phyloP scores from a whole-genome alignment of 352 stramenopile species.

The Globisporangium rhizosaccharum region DNA sequence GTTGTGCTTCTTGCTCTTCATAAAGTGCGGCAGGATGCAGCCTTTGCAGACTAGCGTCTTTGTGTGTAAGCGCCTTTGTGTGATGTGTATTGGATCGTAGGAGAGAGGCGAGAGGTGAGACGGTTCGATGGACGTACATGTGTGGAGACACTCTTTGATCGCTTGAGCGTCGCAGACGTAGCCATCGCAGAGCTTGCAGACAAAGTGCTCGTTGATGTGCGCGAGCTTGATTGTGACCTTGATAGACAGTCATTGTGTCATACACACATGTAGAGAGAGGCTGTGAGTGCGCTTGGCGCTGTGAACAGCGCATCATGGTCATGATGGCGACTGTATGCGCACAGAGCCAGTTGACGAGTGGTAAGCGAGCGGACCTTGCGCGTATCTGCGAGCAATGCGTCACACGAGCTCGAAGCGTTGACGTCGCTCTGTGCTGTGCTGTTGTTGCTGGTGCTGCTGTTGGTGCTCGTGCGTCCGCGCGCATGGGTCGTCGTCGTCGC shows the following conservation, averaged over 20 bases:
- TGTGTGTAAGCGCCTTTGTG: not conserved
- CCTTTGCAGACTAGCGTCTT: constrained; percentile 43
- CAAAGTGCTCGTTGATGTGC: constrained; percentile 49
- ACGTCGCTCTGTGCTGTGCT: not conserved
- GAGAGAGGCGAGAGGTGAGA: not conserved
- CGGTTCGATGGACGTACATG: constrained; percentile 32
- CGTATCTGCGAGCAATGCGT: constrained; percentile 28
- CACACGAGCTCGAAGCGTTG: constrained; percentile 9
- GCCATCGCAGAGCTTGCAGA: constrained; percentile 60
- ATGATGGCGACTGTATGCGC: not conserved
- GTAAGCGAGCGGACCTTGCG: constrained; percentile 21
- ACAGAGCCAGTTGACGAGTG: too few species aligned
- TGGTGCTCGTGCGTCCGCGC: too few species aligned
- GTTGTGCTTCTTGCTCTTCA: constrained; percentile 19
- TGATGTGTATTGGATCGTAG: not conserved
- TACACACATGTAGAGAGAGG: not conserved
- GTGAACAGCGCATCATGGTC: not conserved
- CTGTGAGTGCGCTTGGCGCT: not conserved
- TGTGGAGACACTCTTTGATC: constrained; percentile 77
- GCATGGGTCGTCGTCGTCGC: not conserved
- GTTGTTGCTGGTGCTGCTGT: too few species aligned
- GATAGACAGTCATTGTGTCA: not conserved
- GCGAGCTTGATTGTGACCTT: constrained; percentile 43
- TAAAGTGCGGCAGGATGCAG: constrained; percentile 49
- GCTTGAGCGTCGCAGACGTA: constrained; percentile 68